These are phyloP conservation scores for Exophiala alcalophila DNA, from an alignment of 2,329 filamentous ascomycete species.

Conservation along the genomic window DNA sequence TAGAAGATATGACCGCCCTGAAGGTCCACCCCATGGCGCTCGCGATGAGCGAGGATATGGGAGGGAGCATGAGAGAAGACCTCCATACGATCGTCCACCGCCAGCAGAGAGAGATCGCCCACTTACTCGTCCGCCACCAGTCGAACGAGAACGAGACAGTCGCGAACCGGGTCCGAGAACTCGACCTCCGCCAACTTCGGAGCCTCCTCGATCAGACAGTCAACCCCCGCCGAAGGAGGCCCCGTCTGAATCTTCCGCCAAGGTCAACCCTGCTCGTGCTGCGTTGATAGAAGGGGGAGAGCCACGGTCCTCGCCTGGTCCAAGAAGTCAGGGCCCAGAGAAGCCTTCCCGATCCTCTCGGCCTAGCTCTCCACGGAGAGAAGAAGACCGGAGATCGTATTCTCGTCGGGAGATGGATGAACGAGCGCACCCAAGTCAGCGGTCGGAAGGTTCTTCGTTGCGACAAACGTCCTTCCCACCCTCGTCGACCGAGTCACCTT, in stretches of 20 bases:
- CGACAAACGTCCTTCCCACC: slow-evolving; percentile 6
- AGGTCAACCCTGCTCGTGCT: slow-evolving; percentile 33
- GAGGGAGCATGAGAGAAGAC: slow-evolving; percentile 25
- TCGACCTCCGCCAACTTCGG: slow-evolving; percentile 22
- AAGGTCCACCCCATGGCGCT: slow-evolving; percentile 28
- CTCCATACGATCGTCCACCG: slow-evolving; percentile 22
- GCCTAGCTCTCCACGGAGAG: slow-evolving; percentile 29
- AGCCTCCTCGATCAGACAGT: slow-evolving; percentile 15
- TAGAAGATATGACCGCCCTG: slow-evolving; percentile 38
- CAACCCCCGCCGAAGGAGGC: slow-evolving; percentile 18
- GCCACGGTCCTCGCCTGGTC: slow-evolving; percentile 13
- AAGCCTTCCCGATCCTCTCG: slow-evolving; percentile 23
- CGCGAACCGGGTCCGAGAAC: slow-evolving; percentile 29
- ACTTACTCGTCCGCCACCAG: slow-evolving; percentile 27
- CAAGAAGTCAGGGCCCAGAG: slow-evolving; percentile 20
- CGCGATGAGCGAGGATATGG: slow-evolving; percentile 27
- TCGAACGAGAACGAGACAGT: slow-evolving; percentile 31
- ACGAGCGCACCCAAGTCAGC: slow-evolving; percentile 13
- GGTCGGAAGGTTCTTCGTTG: slow-evolving; percentile 9
- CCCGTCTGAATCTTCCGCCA: slow-evolving; percentile 22
- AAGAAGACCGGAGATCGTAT: slow-evolving; percentile 25
- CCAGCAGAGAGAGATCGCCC: slow-evolving; percentile 25
- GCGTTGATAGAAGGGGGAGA: slow-evolving; percentile 32
- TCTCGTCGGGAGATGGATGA: slow-evolving; percentile 27
- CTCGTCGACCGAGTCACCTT: slow-evolving; percentile 11